These are phyloP conservation scores for Candida ascalaphidarum DNA, from an alignment of 805 yeast genomes.

Conservation along the genomic window DNA sequence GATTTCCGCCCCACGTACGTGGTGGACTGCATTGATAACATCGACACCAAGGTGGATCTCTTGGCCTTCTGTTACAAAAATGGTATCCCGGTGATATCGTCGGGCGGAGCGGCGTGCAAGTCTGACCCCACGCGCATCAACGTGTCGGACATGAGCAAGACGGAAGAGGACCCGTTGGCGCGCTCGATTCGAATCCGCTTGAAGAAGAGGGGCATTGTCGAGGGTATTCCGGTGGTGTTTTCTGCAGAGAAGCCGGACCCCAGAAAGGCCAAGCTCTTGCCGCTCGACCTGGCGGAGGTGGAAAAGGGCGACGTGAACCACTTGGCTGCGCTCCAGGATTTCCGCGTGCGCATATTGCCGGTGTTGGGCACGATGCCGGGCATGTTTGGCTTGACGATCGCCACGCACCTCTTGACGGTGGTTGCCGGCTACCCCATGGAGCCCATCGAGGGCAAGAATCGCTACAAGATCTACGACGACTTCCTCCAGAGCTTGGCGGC, in stretches of 20 bases:
- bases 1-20: conserved; percentile 62
- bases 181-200: conserved; percentile 79
- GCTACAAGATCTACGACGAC: conserved; percentile 79
- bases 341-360: conserved; percentile 90
- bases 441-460: conserved; percentile 83
- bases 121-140: conserved; percentile 91
- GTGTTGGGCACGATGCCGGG: conserved; percentile 97
- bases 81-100: conserved; percentile 63
- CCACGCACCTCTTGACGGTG: conserved; percentile 70
- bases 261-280: conserved; percentile 78
- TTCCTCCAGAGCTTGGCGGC: conserved; percentile 78
- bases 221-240: conserved; percentile 79
- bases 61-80: conserved; percentile 61
- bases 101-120: conserved; percentile 97
- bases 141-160: conserved; percentile 77
- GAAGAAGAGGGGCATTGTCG: conserved; percentile 66
- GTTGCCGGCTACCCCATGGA: conserved; percentile 87
- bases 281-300: conserved; percentile 74
- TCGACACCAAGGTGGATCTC: conserved; percentile 92
- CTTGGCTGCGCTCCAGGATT: conserved; percentile 77
- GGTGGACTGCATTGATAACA: conserved; percentile 93
- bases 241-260: conserved; percentile 97
- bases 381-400: conserved; percentile 85
- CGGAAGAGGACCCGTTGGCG: conserved; percentile 92
- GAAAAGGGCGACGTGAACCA: conserved; percentile 81